Evolutionary conservation across 2,329 filamentous ascomycete genomes (phyloP).

Genomic region (Ophiosphaerella korrae): DNA sequence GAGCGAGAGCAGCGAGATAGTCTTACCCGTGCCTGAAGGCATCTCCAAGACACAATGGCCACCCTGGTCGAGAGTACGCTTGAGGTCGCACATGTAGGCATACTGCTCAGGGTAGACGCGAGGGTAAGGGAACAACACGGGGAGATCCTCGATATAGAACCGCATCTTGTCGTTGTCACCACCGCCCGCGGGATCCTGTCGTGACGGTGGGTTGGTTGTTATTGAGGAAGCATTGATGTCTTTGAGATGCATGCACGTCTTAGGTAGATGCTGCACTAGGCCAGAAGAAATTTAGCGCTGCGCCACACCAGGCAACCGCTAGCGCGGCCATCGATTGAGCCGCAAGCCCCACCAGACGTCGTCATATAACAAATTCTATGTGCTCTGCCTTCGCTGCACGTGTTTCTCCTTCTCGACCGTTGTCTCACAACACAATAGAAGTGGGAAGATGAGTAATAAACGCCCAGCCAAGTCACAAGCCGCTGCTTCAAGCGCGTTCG

Average conservation of each 20-base stretch:
- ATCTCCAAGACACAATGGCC: conserved; percentile 98
- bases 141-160: conserved; percentile 77
- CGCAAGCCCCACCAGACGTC: conserved; percentile 9
- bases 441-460: too few relatives aligned
- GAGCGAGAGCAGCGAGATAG: conserved; percentile 89
- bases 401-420: background rate
- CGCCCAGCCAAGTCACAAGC: too few relatives aligned
- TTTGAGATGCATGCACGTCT: conserved; percentile 7
- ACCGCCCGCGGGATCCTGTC: conserved; percentile 24
- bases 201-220: conserved; percentile 22
- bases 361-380: background rate
- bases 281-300: background rate
- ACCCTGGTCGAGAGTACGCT: conserved; percentile 86
- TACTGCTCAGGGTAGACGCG: conserved; percentile 68
- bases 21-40: conserved; percentile 98
- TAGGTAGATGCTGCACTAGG: conserved; percentile 6
- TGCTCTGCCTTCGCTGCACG: background rate
- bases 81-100: conserved; percentile 83
- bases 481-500: background rate
- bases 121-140: conserved; percentile 75
- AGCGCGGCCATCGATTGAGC: conserved; percentile 23
- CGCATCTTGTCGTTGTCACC: conserved; percentile 62
- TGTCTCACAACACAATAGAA: too few relatives aligned
- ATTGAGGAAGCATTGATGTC: conserved; percentile 16
- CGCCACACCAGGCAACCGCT: too few relatives aligned